Conservation (phyloP, 805 yeast genomes). For the Saturnispora diversa region DNA sequence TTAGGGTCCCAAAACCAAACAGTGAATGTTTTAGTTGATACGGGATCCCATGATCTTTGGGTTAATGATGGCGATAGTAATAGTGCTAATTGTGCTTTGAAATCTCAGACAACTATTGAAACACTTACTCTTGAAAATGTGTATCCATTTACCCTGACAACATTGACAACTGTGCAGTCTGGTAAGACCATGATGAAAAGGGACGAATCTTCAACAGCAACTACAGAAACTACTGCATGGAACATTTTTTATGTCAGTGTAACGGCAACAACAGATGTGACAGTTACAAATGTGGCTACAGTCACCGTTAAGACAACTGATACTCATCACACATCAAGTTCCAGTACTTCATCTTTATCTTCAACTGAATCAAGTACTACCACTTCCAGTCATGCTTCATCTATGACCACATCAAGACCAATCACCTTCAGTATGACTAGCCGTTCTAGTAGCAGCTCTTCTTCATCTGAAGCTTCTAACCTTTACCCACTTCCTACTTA, state of each 20-base stretch:
- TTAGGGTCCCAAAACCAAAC: constrained; percentile 50
- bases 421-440: too few relatives aligned
- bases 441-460: too few relatives aligned
- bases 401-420: too few relatives aligned
- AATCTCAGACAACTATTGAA: too few relatives aligned
- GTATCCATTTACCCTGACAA: neutral
- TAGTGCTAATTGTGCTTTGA: too few relatives aligned
- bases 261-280: constrained; percentile 3
- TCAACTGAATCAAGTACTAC: neutral
- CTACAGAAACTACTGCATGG: constrained; percentile 12
- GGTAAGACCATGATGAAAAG: neutral
- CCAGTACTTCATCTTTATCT: neutral
- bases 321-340: too few relatives aligned
- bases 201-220: constrained; percentile 4
- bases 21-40: constrained; percentile 48
- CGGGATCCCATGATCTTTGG: constrained; percentile 65
- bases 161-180: neutral
- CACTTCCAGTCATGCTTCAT: neutral
- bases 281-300: constrained; percentile 3
- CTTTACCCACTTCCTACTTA: constrained; percentile 13
- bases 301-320: too few relatives aligned
- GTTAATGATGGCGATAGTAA: constrained; percentile 30
- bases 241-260: constrained; percentile 7
- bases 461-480: too few relatives aligned
- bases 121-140: too few relatives aligned